These are phyloP conservation scores for Taiozyma sp. DNA, from an alignment of 1,139 yeast genomes.

Conservation along the genomic window DNA sequence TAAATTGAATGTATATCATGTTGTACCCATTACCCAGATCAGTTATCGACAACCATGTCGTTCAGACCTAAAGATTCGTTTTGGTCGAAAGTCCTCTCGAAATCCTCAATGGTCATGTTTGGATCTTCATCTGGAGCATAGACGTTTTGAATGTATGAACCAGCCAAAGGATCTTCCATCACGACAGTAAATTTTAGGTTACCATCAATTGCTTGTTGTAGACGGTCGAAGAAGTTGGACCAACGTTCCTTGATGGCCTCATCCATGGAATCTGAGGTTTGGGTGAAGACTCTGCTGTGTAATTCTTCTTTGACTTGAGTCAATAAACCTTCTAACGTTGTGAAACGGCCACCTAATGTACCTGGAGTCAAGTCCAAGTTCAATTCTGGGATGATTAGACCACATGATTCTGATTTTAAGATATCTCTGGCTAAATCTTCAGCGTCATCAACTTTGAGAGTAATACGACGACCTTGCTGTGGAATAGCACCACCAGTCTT, in stretches of 20 bases:
- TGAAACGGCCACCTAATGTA: slow-evolving; percentile 96
- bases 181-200: slow-evolving; percentile 74
- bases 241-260: slow-evolving; percentile 69
- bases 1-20: no score
- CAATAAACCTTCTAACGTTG: slow-evolving; percentile 91
- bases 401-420: slow-evolving; percentile 91
- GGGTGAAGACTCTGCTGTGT: slow-evolving; percentile 76
- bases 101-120: slow-evolving; percentile 85
- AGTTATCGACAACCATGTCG: slow-evolving; percentile 51
- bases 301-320: slow-evolving; percentile 88
- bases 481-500: slow-evolving; percentile 98
- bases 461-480: slow-evolving; percentile 69
- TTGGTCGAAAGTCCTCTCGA: slow-evolving; percentile 80
- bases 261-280: slow-evolving; percentile 91
- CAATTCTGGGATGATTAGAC: slow-evolving; percentile 79
- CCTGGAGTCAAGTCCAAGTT: slow-evolving; percentile 92
- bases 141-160: slow-evolving; percentile 93
- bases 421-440: slow-evolving; percentile 95
- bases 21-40: not conserved
- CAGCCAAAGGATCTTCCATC: slow-evolving; percentile 93
- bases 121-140: slow-evolving; percentile 99
- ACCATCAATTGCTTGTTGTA: slow-evolving; percentile 82
- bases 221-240: slow-evolving; percentile 67
- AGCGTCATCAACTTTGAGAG: slow-evolving; percentile 76
- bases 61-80: slow-evolving; percentile 89